phyloP scores from a whole-genome alignment of 352 stramenopile genomes.

The Phytophthora pseudosyringae region DNA sequence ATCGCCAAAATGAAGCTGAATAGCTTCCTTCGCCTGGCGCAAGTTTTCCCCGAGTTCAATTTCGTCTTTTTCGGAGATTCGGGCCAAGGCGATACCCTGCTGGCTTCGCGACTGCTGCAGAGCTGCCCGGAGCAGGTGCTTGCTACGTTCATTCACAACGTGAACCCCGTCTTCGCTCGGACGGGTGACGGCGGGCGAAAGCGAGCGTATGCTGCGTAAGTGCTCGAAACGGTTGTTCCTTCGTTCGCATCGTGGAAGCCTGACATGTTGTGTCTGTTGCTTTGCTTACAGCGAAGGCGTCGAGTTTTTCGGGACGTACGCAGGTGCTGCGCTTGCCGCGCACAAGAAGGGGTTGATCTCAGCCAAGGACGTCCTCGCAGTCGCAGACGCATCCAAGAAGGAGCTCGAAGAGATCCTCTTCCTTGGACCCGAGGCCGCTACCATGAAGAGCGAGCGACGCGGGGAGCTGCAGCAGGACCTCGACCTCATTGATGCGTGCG shows the following conservation, averaged over 20 bases:
- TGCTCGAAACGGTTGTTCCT: constrained; percentile 6
- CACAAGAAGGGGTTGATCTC: constrained; percentile 70
- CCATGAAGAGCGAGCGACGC: constrained; percentile 44
- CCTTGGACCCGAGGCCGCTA: constrained; percentile 42
- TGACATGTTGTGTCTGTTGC: constrained; percentile 1
- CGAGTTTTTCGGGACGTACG: constrained; percentile 79
- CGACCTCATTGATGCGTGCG: constrained; percentile 30
- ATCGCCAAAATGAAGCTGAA: constrained; percentile 85
- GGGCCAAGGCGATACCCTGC: constrained; percentile 76
- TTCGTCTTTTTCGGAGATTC: constrained; percentile 90
- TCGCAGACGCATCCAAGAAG: constrained; percentile 45
- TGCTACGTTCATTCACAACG: constrained; percentile 82
- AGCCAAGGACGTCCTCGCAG: constrained; percentile 52
- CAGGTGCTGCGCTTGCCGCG: constrained; percentile 57
- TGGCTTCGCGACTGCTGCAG: constrained; percentile 69
- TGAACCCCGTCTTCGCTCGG: constrained; percentile 58
- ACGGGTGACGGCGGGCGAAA: constrained; percentile 76
- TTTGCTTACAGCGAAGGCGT: constrained; percentile 61
- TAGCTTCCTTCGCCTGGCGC: constrained; percentile 82
- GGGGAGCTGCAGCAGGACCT: constrained; percentile 55
- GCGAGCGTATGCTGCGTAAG: constrained; percentile 63
- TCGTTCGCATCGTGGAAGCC: not conserved
- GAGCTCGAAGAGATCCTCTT: constrained; percentile 64
- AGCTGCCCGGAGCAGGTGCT: constrained; percentile 68
- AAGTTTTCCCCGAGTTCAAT: constrained; percentile 84